Base-by-base conservation (phyloP, 2,329 filamentous ascomycete genomes). In the Aspergillus sp. region DNA sequence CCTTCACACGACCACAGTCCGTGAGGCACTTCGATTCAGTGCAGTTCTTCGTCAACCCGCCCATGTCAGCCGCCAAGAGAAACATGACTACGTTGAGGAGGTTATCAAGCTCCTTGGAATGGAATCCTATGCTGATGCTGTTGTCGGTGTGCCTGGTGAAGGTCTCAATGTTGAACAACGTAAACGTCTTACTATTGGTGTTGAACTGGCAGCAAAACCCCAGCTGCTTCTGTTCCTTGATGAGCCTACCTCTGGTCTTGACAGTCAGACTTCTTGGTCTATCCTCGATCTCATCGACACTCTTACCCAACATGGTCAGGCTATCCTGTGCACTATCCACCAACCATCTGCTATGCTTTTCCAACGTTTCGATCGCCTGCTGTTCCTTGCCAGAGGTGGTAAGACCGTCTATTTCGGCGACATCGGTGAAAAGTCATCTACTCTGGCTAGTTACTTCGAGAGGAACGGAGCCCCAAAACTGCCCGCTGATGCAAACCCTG, bases 281-380 rank as follows among this genome's bases (percentile, higher is more conserved):
- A 95, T 96, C 61, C 77, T 90, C 37, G 85, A 89, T 64, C 78
- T 96, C 8, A 78, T 97, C 33, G 86, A 94, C 67, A 95, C 94
- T 68, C 76, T 96, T 30, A 89, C 89, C 57, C 86, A 91, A 65
- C 86, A 83, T 50, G 90, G 91, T 11, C 89, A 94, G 64, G 90
- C 91, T 40, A 88, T 96, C 67, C 82, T 96, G n/a, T 95, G 90
- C 71, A 96, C 91, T 0, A 96, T 96, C 48, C 91, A 97, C 65
- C 91, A 97, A 67, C 91, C 91, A n/a, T 94, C 88, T 10, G 90
- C 90, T 30, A 90, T 95, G 78, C 77, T 96, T 42, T 95, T 96
- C 74, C 88, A 95, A 64, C 85, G 88, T 46, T 96, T 85, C 42
- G 82, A 85, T 48, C 75, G 76, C 1, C 66, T 85, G 2, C 67